Percentiles rank a stretch among this genome's conserved stretches.
Evolutionary conservation across 2,329 filamentous ascomycete species (phyloP).

Genomic region (Colletotrichum incanum): DNA sequence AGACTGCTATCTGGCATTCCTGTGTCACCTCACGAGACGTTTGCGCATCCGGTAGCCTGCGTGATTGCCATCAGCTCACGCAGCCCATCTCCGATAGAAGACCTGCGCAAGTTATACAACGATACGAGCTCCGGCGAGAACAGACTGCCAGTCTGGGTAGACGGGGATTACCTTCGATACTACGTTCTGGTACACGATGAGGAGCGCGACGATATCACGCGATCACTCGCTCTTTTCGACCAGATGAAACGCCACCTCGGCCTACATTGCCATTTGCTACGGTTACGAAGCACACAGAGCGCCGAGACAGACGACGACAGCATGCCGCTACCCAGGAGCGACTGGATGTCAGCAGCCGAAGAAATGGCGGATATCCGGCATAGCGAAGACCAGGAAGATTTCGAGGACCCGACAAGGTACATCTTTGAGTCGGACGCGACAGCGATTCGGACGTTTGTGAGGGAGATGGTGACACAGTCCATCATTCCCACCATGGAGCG

Average conservation of each 20-base stretch:
- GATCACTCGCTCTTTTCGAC: conserved; percentile 92
- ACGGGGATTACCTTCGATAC: conserved; percentile 93
- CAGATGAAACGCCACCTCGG: conserved; percentile 99
- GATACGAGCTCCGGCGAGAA: conserved; percentile 85
- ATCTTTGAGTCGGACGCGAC: conserved; percentile 95
- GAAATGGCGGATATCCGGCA: conserved; percentile 82
- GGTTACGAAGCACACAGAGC: conserved; percentile 87
- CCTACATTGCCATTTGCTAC: conserved; percentile 91
- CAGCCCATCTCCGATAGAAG: conserved; percentile 87
- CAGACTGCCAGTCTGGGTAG: conserved; percentile 86
- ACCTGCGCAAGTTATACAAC: conserved; percentile 85
- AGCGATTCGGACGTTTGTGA: conserved; percentile 88
- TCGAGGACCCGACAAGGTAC: conserved; percentile 81
- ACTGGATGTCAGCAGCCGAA: conserved; percentile 92
- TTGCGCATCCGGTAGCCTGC: conserved; percentile 93
- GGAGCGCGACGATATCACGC: conserved; percentile 91
- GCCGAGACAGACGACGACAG: conserved; percentile 94
- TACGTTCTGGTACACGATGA: conserved; percentile 98
- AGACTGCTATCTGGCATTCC: conserved; percentile 86
- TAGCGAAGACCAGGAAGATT: conserved; percentile 78
- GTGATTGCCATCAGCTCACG: conserved; percentile 96
- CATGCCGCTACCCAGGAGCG: conserved; percentile 82
- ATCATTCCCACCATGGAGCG: conserved; percentile 97
- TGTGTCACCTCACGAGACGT: conserved; percentile 89
- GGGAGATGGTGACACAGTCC: conserved; percentile 96